Conservation (phyloP, 805 yeast species). For the Pichia nakasei region DNA sequence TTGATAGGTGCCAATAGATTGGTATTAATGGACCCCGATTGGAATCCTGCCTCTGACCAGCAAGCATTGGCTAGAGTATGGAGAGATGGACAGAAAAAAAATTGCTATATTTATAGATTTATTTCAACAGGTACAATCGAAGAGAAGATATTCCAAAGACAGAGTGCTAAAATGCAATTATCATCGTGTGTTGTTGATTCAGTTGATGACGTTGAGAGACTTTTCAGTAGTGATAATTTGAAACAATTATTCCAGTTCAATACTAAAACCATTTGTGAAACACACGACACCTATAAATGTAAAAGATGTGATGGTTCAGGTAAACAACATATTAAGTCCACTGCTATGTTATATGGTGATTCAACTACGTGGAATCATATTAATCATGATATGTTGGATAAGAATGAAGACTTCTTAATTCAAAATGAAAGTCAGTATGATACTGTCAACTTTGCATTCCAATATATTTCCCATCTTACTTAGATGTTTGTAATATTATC, state of each 20-base stretch:
- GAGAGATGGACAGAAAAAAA: slow-evolving; percentile 98
- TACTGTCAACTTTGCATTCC: slow-evolving; percentile 82
- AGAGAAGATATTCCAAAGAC: slow-evolving; percentile 93
- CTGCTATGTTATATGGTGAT: slow-evolving; percentile 94
- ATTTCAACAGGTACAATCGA: slow-evolving; percentile 93
- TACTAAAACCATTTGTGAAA: slow-evolving; percentile 66
- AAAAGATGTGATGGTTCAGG: slow-evolving; percentile 57
- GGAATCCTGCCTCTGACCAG: slow-evolving; percentile 99
- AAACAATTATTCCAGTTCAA: slow-evolving; percentile 67
- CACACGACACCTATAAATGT: slow-evolving; percentile 88
- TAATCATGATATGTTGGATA: slow-evolving; percentile 47
- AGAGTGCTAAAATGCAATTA: slow-evolving; percentile 84
- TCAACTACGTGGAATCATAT: slow-evolving; percentile 97
- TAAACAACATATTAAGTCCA: slow-evolving; percentile 53
- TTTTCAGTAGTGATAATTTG: slow-evolving; percentile 76
- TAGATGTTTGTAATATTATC: neutral
- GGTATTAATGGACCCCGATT: slow-evolving; percentile 80
- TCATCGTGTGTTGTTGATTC: slow-evolving; percentile 97
- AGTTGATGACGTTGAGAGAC: slow-evolving; percentile 87
- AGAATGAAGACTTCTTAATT: slow-evolving; percentile 69
- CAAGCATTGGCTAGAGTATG: slow-evolving; percentile 97
- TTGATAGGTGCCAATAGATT: slow-evolving; percentile 92
- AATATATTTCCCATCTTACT: slow-evolving; percentile 72
- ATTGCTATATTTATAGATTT: slow-evolving; percentile 89
- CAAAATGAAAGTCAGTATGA: slow-evolving; percentile 61